A percentile compares a stretch with the other conserved stretches of the same genome.
Evolutionary conservation across 2,329 filamentous ascomycete genomes (phyloP).

Genomic region (Aureobasidium namibiae): DNA sequence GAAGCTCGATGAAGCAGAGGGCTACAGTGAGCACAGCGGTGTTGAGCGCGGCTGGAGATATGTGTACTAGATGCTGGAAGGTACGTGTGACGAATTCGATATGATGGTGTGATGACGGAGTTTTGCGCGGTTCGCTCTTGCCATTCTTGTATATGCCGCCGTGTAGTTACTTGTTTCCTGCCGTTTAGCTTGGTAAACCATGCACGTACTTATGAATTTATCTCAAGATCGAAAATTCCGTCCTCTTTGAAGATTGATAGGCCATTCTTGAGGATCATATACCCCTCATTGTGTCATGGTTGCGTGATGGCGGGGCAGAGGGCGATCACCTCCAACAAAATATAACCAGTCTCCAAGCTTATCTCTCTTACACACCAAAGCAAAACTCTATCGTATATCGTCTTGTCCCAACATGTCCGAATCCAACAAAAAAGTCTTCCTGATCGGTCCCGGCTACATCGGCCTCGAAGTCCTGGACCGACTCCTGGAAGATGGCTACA

Average conservation of each 20-base stretch:
- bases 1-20: conserved; percentile 21
- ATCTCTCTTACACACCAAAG: neutral
- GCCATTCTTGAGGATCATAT: too few species aligned
- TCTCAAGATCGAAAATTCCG: too few species aligned
- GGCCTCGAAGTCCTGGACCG: conserved; percentile 40
- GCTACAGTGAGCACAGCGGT: conserved; percentile 22
- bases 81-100: neutral
- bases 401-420: neutral
- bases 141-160: neutral
- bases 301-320: neutral
- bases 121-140: neutral
- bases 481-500: conserved; percentile 34
- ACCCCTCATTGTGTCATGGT: neutral
- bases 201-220: too few species aligned
- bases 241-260: too few species aligned
- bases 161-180: neutral
- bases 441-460: conserved; percentile 41
- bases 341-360: neutral
- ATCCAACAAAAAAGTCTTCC: conserved; percentile 29
- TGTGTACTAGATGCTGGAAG: conserved; percentile 17
- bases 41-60: conserved; percentile 24
- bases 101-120: neutral
- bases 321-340: neutral
- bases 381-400: neutral
- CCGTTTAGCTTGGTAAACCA: too few species aligned